Evolutionary conservation across 129 eudicot species (phyloP), one percentile per base, ranked within the genome.

Genomic region (Centrapalus pauciflorus): DNA sequence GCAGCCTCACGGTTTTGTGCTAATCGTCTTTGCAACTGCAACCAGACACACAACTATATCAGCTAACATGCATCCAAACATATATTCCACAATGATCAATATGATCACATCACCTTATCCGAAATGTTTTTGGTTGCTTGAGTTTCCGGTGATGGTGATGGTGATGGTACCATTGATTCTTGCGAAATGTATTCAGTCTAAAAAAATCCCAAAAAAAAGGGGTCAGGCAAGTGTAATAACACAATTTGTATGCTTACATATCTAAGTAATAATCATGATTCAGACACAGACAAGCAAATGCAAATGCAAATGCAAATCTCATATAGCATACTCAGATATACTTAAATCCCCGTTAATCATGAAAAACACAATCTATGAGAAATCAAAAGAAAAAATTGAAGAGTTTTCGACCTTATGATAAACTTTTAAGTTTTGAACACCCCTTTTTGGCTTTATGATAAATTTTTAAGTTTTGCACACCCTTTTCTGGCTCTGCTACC

Each of bases 1-100:
- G 99, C 99, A 80, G 99, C 99, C 80, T 93, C 99, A 61, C 99
- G 96, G 57, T 93, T 93, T 78, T 93, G 99, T 48, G 99, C 99
- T 63, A 93, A 75, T 11, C 99, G 96, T 65, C 99, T 73, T 81
- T 84, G 91, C 48, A 78, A 81, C 98, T 93, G 80, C 52, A 61
- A 66, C 55, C 34, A 24, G 49, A 55, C 7, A 51, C 11, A 21
- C 19, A 17, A 4, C 40, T 25, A 11, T 28, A 29, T 61, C 14
- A 73, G 49, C 11, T 37, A 69, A 52, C 27, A 16, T 27, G 11
- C 70, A 34, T 33, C 19, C 20, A 28, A 63, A 34, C 30, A 11
- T 30, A 56, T 20, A 61, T 27, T 45, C 10, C 4, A 10, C 1
- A n/a, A 16, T 14, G 43, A 50, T 27, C 24, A n/a, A n/a, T 5